Percentiles rank a stretch among this genome's conserved stretches.
phyloP scores from a whole-genome alignment of 345 rosid species.

The Trapa bicornis region DNA sequence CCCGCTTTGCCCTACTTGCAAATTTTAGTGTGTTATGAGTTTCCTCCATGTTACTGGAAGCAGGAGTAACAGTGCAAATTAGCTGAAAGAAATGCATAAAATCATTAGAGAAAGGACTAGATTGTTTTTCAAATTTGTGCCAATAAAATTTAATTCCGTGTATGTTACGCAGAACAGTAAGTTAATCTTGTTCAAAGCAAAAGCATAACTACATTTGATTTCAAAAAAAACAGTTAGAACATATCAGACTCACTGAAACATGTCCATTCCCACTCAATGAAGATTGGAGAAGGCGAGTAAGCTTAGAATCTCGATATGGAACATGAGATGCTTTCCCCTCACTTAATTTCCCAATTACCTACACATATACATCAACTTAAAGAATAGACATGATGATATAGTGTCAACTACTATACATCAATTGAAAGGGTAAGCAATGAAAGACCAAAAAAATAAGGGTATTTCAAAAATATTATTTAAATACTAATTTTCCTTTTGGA shows the following conservation, averaged over 20 bases:
- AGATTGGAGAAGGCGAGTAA: slow-evolving; percentile 96
- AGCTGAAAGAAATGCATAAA: slow-evolving; percentile 38
- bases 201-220: background rate
- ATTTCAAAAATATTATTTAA: background rate
- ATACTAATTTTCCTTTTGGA: background rate
- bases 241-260: slow-evolving; percentile 68
- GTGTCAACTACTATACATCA: background rate
- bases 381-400: background rate
- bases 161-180: background rate
- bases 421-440: background rate
- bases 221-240: too few relatives aligned
- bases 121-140: background rate
- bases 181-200: background rate
- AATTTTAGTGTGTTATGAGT: slow-evolving; percentile 98
- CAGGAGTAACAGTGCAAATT: slow-evolving; percentile 97
- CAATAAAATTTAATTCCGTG: background rate
- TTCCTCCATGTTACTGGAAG: slow-evolving; percentile 95
- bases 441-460: background rate
- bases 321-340: slow-evolving; percentile 99
- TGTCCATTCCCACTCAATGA: slow-evolving; percentile 95
- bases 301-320: slow-evolving; percentile 97
- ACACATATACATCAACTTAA: slow-evolving; percentile 20
- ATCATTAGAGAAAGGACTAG: background rate
- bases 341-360: slow-evolving; percentile 97
- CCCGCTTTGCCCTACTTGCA: slow-evolving; percentile 95